Evolutionary conservation across 2,329 filamentous ascomycete species (phyloP).

Genomic region (Claviceps sp.): DNA sequence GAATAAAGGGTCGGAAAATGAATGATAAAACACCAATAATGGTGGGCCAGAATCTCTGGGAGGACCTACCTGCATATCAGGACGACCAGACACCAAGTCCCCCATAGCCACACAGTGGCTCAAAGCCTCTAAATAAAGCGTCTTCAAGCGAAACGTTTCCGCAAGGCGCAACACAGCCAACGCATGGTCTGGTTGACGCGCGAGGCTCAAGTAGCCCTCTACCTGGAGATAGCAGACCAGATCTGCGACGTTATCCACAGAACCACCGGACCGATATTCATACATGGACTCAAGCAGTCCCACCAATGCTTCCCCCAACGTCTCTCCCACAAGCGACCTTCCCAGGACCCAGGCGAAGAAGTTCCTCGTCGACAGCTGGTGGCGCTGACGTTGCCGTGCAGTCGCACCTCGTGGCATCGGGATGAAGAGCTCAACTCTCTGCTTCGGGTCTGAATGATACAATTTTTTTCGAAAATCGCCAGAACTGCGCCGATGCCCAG

Average conservation of each 20-base stretch:
- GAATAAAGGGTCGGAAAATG: too few relatives aligned
- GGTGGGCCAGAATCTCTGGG: too few relatives aligned
- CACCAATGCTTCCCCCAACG: slow-evolving; percentile 50
- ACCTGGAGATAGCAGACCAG: slow-evolving; percentile 44
- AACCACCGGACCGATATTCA: slow-evolving; percentile 44
- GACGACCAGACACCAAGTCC: slow-evolving; percentile 39
- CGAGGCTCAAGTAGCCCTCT: slow-evolving; percentile 56
- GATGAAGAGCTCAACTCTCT: slow-evolving; percentile 51
- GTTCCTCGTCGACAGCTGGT: slow-evolving; percentile 59
- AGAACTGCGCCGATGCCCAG: slow-evolving; percentile 11
- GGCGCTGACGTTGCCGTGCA: slow-evolving; percentile 41
- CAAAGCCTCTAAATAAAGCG: slow-evolving; percentile 62
- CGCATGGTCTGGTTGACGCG: slow-evolving; percentile 52
- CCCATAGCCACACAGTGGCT: slow-evolving; percentile 70
- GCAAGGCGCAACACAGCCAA: slow-evolving; percentile 54
- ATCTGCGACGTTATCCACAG: slow-evolving; percentile 43
- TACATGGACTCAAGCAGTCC: slow-evolving; percentile 52
- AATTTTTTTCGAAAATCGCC: slow-evolving; percentile 19
- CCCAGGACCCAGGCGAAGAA: slow-evolving; percentile 59
- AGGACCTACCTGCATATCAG: slow-evolving; percentile 46
- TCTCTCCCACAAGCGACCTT: slow-evolving; percentile 52
- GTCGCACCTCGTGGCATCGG: slow-evolving; percentile 43
- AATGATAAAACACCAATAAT: too few relatives aligned
- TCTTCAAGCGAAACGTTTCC: slow-evolving; percentile 47
- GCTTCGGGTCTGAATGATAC: slow-evolving; percentile 17